Conservation (phyloP, 2,329 filamentous ascomycete species). For the Sarocladium brachiariae region DNA sequence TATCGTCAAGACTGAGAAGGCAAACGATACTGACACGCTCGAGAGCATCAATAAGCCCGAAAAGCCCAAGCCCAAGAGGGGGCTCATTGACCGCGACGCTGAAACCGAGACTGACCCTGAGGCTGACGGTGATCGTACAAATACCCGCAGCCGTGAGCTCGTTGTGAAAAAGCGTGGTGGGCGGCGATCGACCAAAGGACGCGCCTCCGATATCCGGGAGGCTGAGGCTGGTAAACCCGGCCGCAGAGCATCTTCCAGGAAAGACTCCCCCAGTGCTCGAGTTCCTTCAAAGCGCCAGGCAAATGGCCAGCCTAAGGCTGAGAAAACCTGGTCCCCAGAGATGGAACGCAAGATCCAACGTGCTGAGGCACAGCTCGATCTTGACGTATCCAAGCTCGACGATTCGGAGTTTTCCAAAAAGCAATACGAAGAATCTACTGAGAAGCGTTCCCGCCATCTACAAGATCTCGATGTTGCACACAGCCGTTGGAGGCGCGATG, state of each 20-base stretch:
- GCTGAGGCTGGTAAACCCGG: slow-evolving; percentile 41
- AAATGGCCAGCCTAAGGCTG: slow-evolving; percentile 56
- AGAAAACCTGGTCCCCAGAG: slow-evolving; percentile 50
- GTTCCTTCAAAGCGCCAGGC: slow-evolving; percentile 51
- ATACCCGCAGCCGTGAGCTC: slow-evolving; percentile 17
- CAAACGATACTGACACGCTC: neutral
- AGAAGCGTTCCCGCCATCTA: slow-evolving; percentile 64
- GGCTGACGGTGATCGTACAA: slow-evolving; percentile 20
- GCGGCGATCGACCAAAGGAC: slow-evolving; percentile 38
- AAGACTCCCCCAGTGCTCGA: slow-evolving; percentile 39
- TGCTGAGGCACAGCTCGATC: slow-evolving; percentile 35
- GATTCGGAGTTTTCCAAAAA: slow-evolving; percentile 35
- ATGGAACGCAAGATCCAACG: slow-evolving; percentile 35
- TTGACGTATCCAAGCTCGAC: slow-evolving; percentile 38
- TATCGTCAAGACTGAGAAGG: slow-evolving; percentile 13
- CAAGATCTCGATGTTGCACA: slow-evolving; percentile 55
- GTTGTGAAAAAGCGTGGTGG: slow-evolving; percentile 24
- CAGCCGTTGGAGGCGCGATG: slow-evolving; percentile 53
- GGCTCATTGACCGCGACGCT: slow-evolving; percentile 21
- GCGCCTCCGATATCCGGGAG: slow-evolving; percentile 45
- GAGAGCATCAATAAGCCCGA: neutral
- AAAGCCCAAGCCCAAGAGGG: slow-evolving; percentile 12
- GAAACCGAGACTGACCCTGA: slow-evolving; percentile 31
- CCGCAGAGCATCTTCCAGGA: slow-evolving; percentile 46
- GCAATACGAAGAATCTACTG: slow-evolving; percentile 47